A percentile compares a stretch with the other conserved stretches of the same genome.
Evolutionary conservation across 768 basidiomycete species (phyloP).

Genomic region (Mycena indigotica): DNA sequence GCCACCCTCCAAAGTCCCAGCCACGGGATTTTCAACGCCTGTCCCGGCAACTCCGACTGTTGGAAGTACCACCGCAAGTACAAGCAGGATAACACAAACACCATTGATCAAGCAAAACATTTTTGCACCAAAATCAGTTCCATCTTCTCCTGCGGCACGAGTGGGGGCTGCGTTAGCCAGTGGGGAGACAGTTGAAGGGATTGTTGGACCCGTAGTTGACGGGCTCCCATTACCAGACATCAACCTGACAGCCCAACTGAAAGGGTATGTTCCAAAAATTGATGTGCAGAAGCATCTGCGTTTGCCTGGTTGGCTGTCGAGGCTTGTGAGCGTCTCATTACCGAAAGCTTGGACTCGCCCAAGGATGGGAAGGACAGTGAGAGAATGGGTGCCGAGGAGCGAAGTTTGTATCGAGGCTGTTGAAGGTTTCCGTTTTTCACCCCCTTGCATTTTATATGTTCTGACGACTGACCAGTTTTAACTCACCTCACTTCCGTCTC

Average conservation of each 20-base stretch:
- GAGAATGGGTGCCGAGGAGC: constrained; percentile 57
- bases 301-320: neutral
- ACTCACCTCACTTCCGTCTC: constrained; percentile 71
- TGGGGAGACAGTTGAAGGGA: constrained; percentile 57
- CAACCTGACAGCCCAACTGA: neutral
- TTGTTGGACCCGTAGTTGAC: constrained; percentile 49
- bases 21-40: neutral
- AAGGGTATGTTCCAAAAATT: constrained; percentile 6
- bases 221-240: constrained; percentile 36
- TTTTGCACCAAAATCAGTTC: constrained; percentile 42
- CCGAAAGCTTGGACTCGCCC: constrained; percentile 60
- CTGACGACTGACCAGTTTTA: constrained; percentile 61
- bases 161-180: constrained; percentile 62
- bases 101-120: constrained; percentile 35
- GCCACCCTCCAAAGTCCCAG: constrained; percentile 17
- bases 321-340: neutral
- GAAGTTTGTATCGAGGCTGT: constrained; percentile 65
- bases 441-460: constrained; percentile 1
- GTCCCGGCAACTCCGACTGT: neutral
- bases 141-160: constrained; percentile 52
- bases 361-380: constrained; percentile 53
- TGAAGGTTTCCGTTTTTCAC: constrained; percentile 49
- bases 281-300: constrained; percentile 24
- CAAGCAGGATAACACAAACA: constrained; percentile 30
- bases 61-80: constrained; percentile 1